Percentiles rank a stretch among this genome's conserved stretches.
phyloP scores from a whole-genome alignment of 345 rosid species.

The Bretschneidera sinensis region DNA sequence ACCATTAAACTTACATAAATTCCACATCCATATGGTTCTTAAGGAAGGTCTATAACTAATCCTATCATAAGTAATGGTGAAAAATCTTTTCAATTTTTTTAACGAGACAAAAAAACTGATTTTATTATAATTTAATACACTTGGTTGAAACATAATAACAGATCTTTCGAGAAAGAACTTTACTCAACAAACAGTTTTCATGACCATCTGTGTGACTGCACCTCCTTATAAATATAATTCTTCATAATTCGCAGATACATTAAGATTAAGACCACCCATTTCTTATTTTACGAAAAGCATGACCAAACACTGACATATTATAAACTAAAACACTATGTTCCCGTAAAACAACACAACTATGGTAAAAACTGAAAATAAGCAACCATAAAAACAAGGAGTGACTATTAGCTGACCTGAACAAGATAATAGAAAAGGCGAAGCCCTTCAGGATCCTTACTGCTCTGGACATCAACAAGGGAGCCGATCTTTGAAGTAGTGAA shows the following conservation, averaged over 20 bases:
- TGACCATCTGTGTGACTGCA: neutral
- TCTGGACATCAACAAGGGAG: conserved; percentile 94
- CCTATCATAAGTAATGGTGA: too few species aligned
- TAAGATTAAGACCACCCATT: neutral
- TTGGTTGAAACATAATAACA: too few species aligned
- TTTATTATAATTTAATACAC: too few species aligned
- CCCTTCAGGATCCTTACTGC: conserved; percentile 97
- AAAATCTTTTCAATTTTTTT: too few species aligned
- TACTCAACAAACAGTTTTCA: too few species aligned
- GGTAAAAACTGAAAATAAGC: neutral
- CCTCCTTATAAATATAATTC: too few species aligned
- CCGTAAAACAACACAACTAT: neutral
- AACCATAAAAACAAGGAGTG: neutral
- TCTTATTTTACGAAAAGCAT: neutral
- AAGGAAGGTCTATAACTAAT: too few species aligned
- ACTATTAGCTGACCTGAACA: conserved; percentile 65
- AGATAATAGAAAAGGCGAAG: conserved; percentile 97
- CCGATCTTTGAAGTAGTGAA: conserved; percentile 97
- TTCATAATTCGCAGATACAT: too few species aligned
- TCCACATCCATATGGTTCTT: too few species aligned
- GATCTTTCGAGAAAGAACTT: too few species aligned
- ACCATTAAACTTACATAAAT: too few species aligned
- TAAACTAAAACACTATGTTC: neutral
- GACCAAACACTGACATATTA: neutral
- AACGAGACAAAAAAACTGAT: too few species aligned